phyloP scores from a whole-genome alignment of 768 basidiomycete genomes.

The Termitomyces sp. region DNA sequence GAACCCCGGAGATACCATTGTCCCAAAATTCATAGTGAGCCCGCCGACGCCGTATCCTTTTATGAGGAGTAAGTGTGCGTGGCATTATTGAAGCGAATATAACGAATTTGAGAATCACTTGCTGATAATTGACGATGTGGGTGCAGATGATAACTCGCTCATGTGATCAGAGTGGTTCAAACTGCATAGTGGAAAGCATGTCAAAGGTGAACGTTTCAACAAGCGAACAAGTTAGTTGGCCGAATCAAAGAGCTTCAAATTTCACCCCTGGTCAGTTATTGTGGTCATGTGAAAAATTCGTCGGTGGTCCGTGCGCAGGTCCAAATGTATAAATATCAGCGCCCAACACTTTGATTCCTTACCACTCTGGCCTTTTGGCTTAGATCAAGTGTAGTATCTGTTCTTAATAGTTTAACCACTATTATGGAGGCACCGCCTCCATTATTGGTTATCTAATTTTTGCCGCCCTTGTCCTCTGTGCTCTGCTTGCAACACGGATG shows the following conservation, averaged over 20 bases:
- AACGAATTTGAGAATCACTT: too few species aligned
- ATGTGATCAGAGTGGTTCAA: background rate
- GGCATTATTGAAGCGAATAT: too few species aligned
- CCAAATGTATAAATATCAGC: background rate
- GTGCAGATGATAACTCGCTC: too few species aligned
- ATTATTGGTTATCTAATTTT: conserved; percentile 55
- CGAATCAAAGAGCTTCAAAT: too few species aligned
- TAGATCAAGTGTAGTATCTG: conserved; percentile 98
- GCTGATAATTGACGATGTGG: too few species aligned
- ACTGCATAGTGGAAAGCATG: too few species aligned
- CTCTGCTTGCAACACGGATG: conserved; percentile 56
- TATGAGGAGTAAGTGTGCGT: too few species aligned
- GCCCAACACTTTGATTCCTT: conserved; percentile 18
- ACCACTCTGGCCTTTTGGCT: conserved; percentile 95
- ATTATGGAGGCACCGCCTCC: conserved; percentile 51
- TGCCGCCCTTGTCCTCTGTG: conserved; percentile 42
- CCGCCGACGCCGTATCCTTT: too few species aligned
- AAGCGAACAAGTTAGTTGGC: too few species aligned
- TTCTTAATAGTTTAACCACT: conserved; percentile 82
- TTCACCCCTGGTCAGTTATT: too few species aligned
- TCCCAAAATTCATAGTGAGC: too few species aligned
- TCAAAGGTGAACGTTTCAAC: background rate
- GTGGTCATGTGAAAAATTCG: background rate
- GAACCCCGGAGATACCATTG: too few species aligned
- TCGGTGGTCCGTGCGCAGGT: background rate